phyloP scores from a whole-genome alignment of 306 rosid genomes.

The Sindora glabra region DNA sequence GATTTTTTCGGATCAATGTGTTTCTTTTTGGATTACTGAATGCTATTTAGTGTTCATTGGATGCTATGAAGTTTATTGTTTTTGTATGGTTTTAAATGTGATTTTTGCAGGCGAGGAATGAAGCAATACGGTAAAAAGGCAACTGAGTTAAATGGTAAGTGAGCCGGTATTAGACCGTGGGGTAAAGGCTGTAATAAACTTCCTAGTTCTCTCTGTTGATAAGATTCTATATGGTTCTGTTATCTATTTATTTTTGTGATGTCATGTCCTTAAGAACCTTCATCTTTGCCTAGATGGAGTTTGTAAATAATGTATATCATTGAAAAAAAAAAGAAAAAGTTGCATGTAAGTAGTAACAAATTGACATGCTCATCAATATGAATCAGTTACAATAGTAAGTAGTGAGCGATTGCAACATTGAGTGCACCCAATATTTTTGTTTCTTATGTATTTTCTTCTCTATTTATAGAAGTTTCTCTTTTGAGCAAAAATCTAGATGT shows the following conservation, averaged over 20 bases:
- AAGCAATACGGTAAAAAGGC: constrained; percentile 16
- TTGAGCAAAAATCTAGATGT: too few species aligned
- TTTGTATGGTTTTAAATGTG: neutral
- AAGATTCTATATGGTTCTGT: neutral
- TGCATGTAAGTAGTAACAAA: too few species aligned
- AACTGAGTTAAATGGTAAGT: constrained; percentile 30
- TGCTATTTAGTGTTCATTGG: neutral
- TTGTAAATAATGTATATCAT: too few species aligned
- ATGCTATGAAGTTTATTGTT: neutral
- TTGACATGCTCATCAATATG: neutral
- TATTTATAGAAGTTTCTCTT: too few species aligned
- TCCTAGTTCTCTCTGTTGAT: neutral
- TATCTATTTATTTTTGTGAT: too few species aligned
- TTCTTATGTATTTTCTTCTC: too few species aligned
- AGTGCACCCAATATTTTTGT: neutral
- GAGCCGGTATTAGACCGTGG: neutral
- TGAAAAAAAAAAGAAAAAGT: too few species aligned
- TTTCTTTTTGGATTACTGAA: neutral
- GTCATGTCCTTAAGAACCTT: too few species aligned
- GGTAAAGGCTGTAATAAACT: neutral
- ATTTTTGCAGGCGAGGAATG: constrained; percentile 37
- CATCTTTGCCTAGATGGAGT: neutral
- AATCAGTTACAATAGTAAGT: neutral
- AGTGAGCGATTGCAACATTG: neutral
- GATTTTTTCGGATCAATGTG: neutral